phyloP scores from a whole-genome alignment of 257 asterid genomes.

The Linaria vulgaris region DNA sequence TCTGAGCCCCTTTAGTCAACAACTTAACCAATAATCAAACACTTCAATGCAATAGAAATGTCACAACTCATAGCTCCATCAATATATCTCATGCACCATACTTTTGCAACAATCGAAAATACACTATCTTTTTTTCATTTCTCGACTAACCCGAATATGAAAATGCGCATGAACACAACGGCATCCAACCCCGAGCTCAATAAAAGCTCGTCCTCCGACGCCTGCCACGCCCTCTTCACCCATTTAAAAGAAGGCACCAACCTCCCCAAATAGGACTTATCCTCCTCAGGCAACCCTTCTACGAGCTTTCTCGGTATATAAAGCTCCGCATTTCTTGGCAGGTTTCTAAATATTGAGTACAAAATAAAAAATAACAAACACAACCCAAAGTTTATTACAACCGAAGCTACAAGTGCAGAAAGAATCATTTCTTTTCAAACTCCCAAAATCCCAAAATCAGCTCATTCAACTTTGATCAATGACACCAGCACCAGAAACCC shows the following conservation, averaged over 20 bases:
- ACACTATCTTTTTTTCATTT: neutral
- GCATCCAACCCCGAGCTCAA: slow-evolving; percentile 80
- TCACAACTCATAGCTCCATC: neutral
- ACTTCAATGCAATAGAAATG: neutral
- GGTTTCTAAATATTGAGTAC: slow-evolving; percentile 69
- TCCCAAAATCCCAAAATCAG: slow-evolving; percentile 12
- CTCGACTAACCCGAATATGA: slow-evolving; percentile 62
- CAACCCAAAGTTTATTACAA: slow-evolving; percentile 75
- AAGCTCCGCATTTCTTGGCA: slow-evolving; percentile 58
- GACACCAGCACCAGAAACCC: slow-evolving; percentile 20
- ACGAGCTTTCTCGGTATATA: slow-evolving; percentile 83
- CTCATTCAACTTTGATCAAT: slow-evolving; percentile 5
- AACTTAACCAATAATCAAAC: slow-evolving; percentile 12
- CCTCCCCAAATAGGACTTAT: slow-evolving; percentile 38
- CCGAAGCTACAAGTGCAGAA: slow-evolving; percentile 88
- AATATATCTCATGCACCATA: neutral
- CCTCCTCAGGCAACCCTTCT: slow-evolving; percentile 49
- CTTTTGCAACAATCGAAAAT: neutral
- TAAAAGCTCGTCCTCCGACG: slow-evolving; percentile 80
- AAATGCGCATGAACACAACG: slow-evolving; percentile 90
- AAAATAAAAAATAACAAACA: slow-evolving; percentile 56
- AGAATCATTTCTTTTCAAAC: slow-evolving; percentile 67
- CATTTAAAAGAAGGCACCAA: slow-evolving; percentile 64
- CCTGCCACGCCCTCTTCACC: slow-evolving; percentile 81
- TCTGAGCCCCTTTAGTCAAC: slow-evolving; percentile 13